Base-by-base conservation (phyloP, 306 rosid genomes). In the Bauhinia variegata region DNA sequence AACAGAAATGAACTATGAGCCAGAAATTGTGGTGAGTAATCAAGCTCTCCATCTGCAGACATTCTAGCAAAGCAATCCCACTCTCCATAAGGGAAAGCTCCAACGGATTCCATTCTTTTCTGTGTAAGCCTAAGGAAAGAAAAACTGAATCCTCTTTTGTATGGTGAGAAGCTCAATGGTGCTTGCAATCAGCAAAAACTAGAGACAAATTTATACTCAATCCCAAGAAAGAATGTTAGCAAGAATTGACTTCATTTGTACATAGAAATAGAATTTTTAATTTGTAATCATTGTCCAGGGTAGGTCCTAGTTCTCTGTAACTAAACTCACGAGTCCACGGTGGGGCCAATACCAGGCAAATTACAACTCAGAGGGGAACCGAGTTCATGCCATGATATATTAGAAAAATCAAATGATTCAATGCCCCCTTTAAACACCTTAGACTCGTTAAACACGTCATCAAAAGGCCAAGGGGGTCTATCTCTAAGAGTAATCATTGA, bases 11-110 rank as follows among this genome's bases (percentile, higher is more conserved):
- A 75, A 57, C 56, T 48, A 32, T 82, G 92, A 32, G 58, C 63
- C 49, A 82, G 80, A 76, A 82, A 82, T 31, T 80, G 84, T 0
- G 83, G 76, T 8, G 83, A 54, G 83, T 73, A 78, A 13, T 82
- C 84, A 16, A 83, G 71, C 63, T 83, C 91, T 33, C 86, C 88
- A 37, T 53, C 30, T 0, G 82, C 70, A 74, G 88, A 84, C 70
- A 88, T 76, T 70, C 56, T 65, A 41, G 4, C 55, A 48, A 86
- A 70, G 54, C 75, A 83, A 31, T 85, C 96, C 91, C 91, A 88
- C 63, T 87, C 97, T 53, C 86, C 91, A 57, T 83, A 83, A 37
- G 79, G 73, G 61, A 91, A 81, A 38, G 80, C 82, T 65, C 88
- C 97, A 57, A 78, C 42, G 59, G 77, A 37, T 69, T 91, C 97